phyloP scores from a whole-genome alignment of 73 alveolate species.

The Tetrahymena borealis region DNA sequence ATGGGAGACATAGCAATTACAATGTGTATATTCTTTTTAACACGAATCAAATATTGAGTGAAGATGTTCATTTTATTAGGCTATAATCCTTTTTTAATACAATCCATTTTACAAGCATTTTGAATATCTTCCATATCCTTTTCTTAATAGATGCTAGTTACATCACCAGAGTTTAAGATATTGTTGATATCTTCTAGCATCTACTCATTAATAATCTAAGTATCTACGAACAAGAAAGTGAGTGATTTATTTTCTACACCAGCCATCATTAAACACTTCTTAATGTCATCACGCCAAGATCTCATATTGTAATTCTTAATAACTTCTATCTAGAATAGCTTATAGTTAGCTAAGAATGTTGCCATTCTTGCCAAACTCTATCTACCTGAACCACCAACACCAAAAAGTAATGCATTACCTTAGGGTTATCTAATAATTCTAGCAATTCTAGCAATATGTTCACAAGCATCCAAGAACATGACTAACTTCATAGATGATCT shows the following conservation, averaged over 20 bases:
- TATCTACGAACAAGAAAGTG: slow-evolving; percentile 71
- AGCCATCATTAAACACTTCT: slow-evolving; percentile 49
- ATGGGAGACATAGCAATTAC: slow-evolving; percentile 94
- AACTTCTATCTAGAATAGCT: slow-evolving; percentile 59
- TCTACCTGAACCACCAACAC: slow-evolving; percentile 92
- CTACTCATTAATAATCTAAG: slow-evolving; percentile 64
- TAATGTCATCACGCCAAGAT: slow-evolving; percentile 76
- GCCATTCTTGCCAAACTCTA: slow-evolving; percentile 60
- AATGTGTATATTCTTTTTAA: slow-evolving; percentile 86
- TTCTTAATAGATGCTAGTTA: slow-evolving; percentile 84
- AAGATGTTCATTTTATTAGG: slow-evolving; percentile 62
- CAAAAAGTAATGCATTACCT: slow-evolving; percentile 97
- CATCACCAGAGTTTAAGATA: slow-evolving; percentile 91
- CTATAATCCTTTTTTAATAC: slow-evolving; percentile 56
- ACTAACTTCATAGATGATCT: slow-evolving; percentile 92
- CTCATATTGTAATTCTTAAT: slow-evolving; percentile 59
- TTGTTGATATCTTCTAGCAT: slow-evolving; percentile 82
- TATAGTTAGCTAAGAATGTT: slow-evolving; percentile 62
- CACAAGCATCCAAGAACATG: slow-evolving; percentile 99
- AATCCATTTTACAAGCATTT: slow-evolving; percentile 62
- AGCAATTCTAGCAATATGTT: slow-evolving; percentile 97
- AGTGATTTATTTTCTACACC: slow-evolving; percentile 62
- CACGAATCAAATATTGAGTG: slow-evolving; percentile 73
- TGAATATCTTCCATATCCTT: slow-evolving; percentile 87
- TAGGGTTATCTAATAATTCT: slow-evolving; percentile 96